Evolutionary conservation across 176 grass and related monocot genomes (phyloP), one percentile per base, ranked within the genome.

Genomic region (Miscanthus lutarioriparius): DNA sequence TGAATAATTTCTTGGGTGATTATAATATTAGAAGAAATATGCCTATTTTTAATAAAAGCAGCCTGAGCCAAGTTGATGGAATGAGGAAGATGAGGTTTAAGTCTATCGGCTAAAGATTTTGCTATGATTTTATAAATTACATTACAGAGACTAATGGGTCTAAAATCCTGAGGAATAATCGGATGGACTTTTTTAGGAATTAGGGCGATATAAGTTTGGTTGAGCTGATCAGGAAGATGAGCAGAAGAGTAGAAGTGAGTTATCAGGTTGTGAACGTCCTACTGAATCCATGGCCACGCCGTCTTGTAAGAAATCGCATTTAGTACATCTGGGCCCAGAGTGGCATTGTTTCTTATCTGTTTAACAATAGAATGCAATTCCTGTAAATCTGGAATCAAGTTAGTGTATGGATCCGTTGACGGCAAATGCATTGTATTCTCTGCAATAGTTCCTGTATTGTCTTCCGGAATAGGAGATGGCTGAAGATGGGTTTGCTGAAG

Each of bases 11-110:
- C 38, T 1, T 72, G n/a, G 1, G 7, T 11, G 2, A 71, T 13
- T 10, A 70, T 23, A 13, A 70, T 40, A 7, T 70, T 41, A 0
- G 59, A 27, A 13, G 10, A 8, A 4, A 49, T 51, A 2, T 20
- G 5, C 0, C 71, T 30, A 9, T 7, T 7, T 10, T 28, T 7
- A 14, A 74, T 20, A 1, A 51, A 75, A 43, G n/a, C n/a, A 7
- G 61, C 3, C 17, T 62, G 8, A 1, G 2, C 5, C 0, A 1
- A 0, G 1, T 22, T 12, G 0, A 77, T 27, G 0, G 11, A 26
- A 0, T 63, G 1, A 17, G 11, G 10, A 0, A 62, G 12, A 0
- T 16, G 7, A 2, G 2, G 2, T 15, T 40, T 62, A 0, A 63
- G 0, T 0, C 33, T 3, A 0, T 62, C 6, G 0, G 54, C 54